Evolutionary conservation across 495 filamentous ascomycete species (phyloP).

Genomic region (Pyrenula massariospora): DNA sequence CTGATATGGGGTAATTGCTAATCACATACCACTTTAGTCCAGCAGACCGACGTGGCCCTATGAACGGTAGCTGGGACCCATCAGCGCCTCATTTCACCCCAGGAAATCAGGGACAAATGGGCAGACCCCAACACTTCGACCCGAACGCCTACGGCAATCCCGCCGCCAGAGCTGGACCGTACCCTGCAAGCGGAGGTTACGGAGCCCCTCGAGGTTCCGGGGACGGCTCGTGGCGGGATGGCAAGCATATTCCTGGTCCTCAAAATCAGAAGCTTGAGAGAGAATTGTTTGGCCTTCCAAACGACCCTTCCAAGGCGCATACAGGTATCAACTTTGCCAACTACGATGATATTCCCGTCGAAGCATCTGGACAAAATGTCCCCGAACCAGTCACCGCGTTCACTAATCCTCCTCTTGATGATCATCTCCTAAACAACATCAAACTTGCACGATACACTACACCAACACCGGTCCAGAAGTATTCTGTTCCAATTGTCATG

Average conservation of each 20-base stretch:
- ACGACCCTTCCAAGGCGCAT: conserved; percentile 88
- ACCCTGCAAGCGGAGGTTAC: conserved; percentile 32
- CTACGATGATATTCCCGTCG: conserved; percentile 98
- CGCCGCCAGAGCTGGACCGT: conserved; percentile 30
- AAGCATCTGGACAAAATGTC: conserved; percentile 87
- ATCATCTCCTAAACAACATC: conserved; percentile 85
- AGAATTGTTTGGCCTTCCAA: conserved; percentile 86
- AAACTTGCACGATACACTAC: conserved; percentile 84
- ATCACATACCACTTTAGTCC: too few relatives aligned
- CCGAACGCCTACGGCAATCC: conserved; percentile 58
- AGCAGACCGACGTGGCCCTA: too few relatives aligned
- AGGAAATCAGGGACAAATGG: conserved; percentile 35
- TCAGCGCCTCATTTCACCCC: conserved; percentile 66
- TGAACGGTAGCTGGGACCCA: too few relatives aligned
- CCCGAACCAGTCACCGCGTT: conserved; percentile 85
- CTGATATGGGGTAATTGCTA: conserved; percentile 1
- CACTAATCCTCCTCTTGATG: conserved; percentile 87
- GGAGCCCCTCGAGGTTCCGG: conserved; percentile 61
- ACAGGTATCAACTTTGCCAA: conserved; percentile 99
- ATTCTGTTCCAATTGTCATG: conserved; percentile 97
- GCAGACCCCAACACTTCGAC: conserved; percentile 38
- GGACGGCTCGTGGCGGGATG: conserved; percentile 91
- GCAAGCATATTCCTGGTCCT: conserved; percentile 88
- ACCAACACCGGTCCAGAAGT: conserved; percentile 94
- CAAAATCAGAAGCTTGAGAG: conserved; percentile 81